phyloP scores from a whole-genome alignment of 1,139 yeast genomes.

The Zygotorulaspora mrakii region DNA sequence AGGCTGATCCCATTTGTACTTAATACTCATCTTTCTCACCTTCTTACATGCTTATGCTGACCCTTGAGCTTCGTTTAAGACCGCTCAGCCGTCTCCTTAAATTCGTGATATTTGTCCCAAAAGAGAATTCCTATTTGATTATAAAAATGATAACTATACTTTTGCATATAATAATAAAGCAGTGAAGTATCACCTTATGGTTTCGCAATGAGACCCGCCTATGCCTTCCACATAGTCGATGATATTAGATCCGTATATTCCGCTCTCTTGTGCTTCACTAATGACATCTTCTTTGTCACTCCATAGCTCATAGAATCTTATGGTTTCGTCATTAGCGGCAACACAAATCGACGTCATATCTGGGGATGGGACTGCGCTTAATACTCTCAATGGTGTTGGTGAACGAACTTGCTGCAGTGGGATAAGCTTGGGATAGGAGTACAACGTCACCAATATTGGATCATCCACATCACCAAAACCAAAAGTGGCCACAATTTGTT shows the following conservation, averaged over 20 bases:
- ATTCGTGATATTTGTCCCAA: too few species aligned
- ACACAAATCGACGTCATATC: slow-evolving; percentile 59
- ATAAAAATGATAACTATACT: too few species aligned
- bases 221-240: slow-evolving; percentile 60
- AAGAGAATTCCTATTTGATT: too few species aligned
- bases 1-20: slow-evolving; percentile 2
- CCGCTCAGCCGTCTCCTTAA: neutral
- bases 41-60: neutral
- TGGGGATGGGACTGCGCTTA: slow-evolving; percentile 66
- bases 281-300: slow-evolving; percentile 39
- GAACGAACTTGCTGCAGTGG: slow-evolving; percentile 51
- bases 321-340: slow-evolving; percentile 73
- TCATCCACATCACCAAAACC: slow-evolving; percentile 62
- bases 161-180: too few species aligned
- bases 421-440: slow-evolving; percentile 62
- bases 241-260: slow-evolving; percentile 53
- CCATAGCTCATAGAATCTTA: slow-evolving; percentile 74
- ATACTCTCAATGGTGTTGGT: slow-evolving; percentile 50
- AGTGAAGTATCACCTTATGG: slow-evolving; percentile 8
- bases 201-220: slow-evolving; percentile 17
- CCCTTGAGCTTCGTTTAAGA: slow-evolving; percentile 1
- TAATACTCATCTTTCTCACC: neutral
- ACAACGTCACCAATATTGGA: slow-evolving; percentile 51
- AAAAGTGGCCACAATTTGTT: slow-evolving; percentile 71
- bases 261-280: slow-evolving; percentile 41